These are phyloP conservation scores for Pseudopediastrum boryanum DNA, from an alignment of 139 green algal genomes.

Conservation along the genomic window DNA sequence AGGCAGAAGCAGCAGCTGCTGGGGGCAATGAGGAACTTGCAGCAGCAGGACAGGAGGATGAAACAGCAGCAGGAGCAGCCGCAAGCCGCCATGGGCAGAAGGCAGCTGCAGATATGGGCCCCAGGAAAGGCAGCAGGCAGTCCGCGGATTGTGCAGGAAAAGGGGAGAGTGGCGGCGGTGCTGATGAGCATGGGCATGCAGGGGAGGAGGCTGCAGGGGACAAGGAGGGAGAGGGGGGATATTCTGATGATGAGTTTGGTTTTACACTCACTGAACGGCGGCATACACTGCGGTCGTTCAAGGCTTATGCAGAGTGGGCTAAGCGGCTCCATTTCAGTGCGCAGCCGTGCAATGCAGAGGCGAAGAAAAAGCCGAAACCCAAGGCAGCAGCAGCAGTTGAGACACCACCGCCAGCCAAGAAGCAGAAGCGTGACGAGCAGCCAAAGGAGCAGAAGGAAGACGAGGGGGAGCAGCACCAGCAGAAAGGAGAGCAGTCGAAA, in stretches of 20 bases:
- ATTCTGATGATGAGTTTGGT: not conserved
- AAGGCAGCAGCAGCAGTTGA: not conserved
- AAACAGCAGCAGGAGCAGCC: not conserved
- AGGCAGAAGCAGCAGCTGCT: constrained; percentile 14
- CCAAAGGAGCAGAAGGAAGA: constrained; percentile 1
- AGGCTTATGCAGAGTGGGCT: constrained; percentile 27
- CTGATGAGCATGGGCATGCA: not conserved
- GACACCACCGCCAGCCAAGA: not conserved
- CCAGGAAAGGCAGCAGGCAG: constrained; percentile 12
- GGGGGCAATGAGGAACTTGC: not conserved
- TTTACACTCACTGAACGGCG: not conserved
- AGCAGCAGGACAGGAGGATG: constrained; percentile 1
- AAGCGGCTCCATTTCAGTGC: constrained; percentile 21
- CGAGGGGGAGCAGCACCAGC: constrained; percentile 7
- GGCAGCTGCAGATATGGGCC: not conserved
- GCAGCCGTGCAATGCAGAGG: constrained; percentile 24
- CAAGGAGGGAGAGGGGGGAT: not conserved
- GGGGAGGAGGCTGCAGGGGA: not conserved
- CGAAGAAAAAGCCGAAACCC: not conserved
- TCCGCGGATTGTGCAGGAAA: not conserved
- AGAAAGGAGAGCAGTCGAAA: constrained; percentile 4
- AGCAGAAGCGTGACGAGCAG: constrained; percentile 16
- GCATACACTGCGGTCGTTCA: constrained; percentile 12
- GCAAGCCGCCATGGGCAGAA: not conserved
- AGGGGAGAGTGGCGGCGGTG: not conserved